These are phyloP conservation scores for Babesia sp. DNA, from an alignment of 169 alveolate species.

Conservation along the genomic window DNA sequence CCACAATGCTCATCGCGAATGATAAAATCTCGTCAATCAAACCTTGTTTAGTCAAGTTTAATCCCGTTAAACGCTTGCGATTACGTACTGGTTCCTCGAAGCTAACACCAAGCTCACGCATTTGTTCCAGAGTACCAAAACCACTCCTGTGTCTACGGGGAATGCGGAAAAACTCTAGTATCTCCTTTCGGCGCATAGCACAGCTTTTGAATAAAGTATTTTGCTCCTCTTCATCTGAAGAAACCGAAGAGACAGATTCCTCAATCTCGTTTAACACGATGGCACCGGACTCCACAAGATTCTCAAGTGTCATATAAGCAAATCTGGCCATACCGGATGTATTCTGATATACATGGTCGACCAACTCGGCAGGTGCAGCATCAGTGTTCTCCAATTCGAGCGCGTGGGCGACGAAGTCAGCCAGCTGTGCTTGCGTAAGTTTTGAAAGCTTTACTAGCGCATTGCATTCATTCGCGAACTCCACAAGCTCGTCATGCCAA, in stretches of 20 bases:
- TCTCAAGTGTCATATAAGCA: slow-evolving; percentile 24
- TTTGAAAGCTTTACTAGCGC: slow-evolving; percentile 15
- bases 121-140: background rate
- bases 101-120: slow-evolving; percentile 13
- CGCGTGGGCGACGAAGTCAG: slow-evolving; percentile 26
- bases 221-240: slow-evolving; percentile 4
- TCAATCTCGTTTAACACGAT: slow-evolving; percentile 12
- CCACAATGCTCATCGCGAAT: slow-evolving; percentile 47
- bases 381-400: background rate
- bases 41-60: background rate
- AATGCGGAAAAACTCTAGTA: slow-evolving; percentile 14
- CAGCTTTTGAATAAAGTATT: background rate
- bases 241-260: background rate
- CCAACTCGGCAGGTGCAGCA: slow-evolving; percentile 24
- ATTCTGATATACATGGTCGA: slow-evolving; percentile 36
- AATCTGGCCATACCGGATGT: slow-evolving; percentile 53
- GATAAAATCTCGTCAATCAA: slow-evolving; percentile 34
- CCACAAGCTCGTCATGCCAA: slow-evolving; percentile 25
- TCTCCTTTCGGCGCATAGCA: slow-evolving; percentile 21
- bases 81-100: background rate
- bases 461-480: slow-evolving; percentile 24
- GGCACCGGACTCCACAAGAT: slow-evolving; percentile 27
- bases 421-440: slow-evolving; percentile 2
- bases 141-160: slow-evolving; percentile 11
- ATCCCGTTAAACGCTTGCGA: background rate